A percentile compares a stretch with the other conserved stretches of the same genome.
Conservation (phyloP, 2,329 filamentous ascomycete genomes). For the Juglanconis sp. region DNA sequence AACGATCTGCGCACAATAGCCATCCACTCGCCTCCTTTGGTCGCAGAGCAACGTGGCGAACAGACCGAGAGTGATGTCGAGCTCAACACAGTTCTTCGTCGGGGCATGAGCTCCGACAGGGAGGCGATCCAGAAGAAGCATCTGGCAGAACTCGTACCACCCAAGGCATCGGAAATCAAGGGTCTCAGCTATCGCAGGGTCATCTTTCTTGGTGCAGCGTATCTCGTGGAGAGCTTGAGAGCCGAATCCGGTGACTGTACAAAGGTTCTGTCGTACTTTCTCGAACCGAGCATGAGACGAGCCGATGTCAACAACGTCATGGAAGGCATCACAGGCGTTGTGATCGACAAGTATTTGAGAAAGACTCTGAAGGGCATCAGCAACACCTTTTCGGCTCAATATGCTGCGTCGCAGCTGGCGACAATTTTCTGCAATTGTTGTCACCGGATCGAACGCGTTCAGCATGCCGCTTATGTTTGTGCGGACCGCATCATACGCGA, state of each 20-base stretch:
- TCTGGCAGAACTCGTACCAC: conserved; percentile 70
- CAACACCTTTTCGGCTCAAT: conserved; percentile 82
- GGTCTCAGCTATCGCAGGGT: conserved; percentile 83
- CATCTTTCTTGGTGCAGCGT: conserved; percentile 87
- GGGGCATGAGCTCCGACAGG: conserved; percentile 78
- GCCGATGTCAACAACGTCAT: conserved; percentile 62
- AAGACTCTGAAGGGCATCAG: conserved; percentile 70
- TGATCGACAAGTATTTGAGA: conserved; percentile 74
- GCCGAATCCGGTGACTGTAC: conserved; percentile 87
- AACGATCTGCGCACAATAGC: conserved; percentile 82
- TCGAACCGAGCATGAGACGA: conserved; percentile 79
- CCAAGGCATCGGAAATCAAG: conserved; percentile 74
- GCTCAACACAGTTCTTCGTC: conserved; percentile 85
- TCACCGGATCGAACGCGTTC: conserved; percentile 87
- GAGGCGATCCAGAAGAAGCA: conserved; percentile 77
- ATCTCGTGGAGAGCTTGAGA: conserved; percentile 83
- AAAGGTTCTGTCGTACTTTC: conserved; percentile 84
- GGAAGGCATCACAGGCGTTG: conserved; percentile 62
- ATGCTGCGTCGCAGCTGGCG: conserved; percentile 84
- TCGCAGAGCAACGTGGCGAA: conserved; percentile 84
- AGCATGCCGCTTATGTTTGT: conserved; percentile 77
- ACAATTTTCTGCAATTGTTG: conserved; percentile 85
- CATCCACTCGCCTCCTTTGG: conserved; percentile 79
- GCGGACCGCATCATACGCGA: conserved; percentile 82
- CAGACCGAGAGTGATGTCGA: conserved; percentile 95